phyloP scores from a whole-genome alignment of 108 stramenopile species.

The Cyclotella sp. region DNA sequence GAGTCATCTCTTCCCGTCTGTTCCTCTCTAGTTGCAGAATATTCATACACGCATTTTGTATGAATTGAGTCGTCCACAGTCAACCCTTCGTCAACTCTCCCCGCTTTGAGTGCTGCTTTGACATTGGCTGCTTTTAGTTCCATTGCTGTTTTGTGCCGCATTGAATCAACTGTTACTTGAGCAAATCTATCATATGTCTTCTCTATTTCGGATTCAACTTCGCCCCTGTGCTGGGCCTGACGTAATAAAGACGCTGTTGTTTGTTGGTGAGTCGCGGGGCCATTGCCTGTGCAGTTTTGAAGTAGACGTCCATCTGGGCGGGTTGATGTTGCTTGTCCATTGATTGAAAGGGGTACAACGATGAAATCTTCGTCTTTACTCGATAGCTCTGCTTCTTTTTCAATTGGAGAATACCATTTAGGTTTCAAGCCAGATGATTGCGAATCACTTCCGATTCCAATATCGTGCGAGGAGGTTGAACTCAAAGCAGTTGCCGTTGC shows the following conservation, averaged over 20 bases:
- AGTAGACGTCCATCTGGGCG: not conserved
- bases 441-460: no score
- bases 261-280: conserved; percentile 12
- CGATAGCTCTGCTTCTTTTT: not conserved
- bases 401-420: not conserved
- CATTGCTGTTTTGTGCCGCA: conserved; percentile 9
- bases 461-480: not conserved
- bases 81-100: conserved; percentile 33
- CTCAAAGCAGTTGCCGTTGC: not conserved
- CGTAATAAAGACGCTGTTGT: conserved; percentile 12
- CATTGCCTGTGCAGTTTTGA: not conserved
- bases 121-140: conserved; percentile 21
- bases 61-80: conserved; percentile 36
- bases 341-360: not conserved
- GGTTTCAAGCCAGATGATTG: not conserved
- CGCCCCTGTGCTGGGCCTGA: conserved; percentile 31
- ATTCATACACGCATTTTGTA: not conserved
- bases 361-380: not conserved
- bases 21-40: not conserved
- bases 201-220: conserved; percentile 40
- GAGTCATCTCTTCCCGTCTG: conserved; percentile 20
- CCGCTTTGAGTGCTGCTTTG: conserved; percentile 7
- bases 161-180: not conserved
- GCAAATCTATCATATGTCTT: conserved; percentile 20
- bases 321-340: not conserved